Base-by-base conservation (phyloP, 2,329 filamentous ascomycete species). In the Apiospora pterosperma region DNA sequence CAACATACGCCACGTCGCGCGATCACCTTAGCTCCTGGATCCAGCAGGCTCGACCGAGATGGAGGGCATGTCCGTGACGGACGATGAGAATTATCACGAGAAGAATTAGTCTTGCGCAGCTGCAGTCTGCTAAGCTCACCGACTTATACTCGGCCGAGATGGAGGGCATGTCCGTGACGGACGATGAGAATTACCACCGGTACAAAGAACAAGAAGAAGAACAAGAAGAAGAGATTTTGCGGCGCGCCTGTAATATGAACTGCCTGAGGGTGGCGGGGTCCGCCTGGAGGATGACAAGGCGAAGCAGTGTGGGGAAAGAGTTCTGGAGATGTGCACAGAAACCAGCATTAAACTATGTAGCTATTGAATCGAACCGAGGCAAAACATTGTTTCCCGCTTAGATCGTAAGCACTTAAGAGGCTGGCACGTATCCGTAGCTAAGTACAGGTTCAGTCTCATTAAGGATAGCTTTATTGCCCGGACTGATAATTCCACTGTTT, bases 41-140 rank as follows among this genome's bases (percentile, higher is more conserved):
- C 1, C 73, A 77, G 0, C 69, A 77, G 0, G 79, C 79, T 68
- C 77, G 0, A 81, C 88, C 1, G 88, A 91, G 68, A 78, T 77
- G 0, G 76, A 81, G 8, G 81, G 84, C 3, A 79, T 89, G 0
- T 87, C 87, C 66, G 90, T 88, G 0, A 82, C 87, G 31, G 85
- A 88, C 52, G 74, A 78, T 0, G 80, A 83, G 0, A 77, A 79
- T 0, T 84, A 87, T 55, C 70, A 77, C 2, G n/a, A n/a, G n/a
- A n/a, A n/a, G n/a, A n/a, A n/a, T n/a, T n/a, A n/a, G n/a, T n/a
- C n/a, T n/a, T 34, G 74, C 77, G 0, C 68, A 69, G 0, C 73
- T 74, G 1, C 79, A 84, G 0, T 67, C 73, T 2, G 69, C 67
- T 0, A 77, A 79, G 0, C 77, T 88, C 0, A 61, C 70, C 0